These are phyloP conservation scores for Diaporthe amygdali DNA, from an alignment of 2,329 filamentous ascomycete genomes.

Conservation along the genomic window DNA sequence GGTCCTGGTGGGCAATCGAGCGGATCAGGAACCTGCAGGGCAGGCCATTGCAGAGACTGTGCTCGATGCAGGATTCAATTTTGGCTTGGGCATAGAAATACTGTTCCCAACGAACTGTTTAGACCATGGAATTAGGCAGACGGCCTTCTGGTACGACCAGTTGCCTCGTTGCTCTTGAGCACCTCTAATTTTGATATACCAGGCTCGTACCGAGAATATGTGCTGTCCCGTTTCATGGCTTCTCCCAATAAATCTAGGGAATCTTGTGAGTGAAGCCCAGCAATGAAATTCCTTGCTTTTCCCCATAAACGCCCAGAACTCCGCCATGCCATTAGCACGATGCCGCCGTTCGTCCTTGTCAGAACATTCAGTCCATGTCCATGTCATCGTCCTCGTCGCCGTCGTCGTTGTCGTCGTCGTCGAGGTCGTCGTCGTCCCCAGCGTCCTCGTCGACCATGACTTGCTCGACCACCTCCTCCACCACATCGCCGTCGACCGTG, in stretches of 20 bases:
- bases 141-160: neutral
- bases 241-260: constrained; percentile 9
- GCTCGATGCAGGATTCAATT: neutral
- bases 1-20: neutral
- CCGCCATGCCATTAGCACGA: constrained; percentile 18
- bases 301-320: constrained; percentile 32
- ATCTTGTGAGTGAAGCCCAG: constrained; percentile 16
- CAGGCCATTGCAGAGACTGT: neutral
- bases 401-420: constrained; percentile 40
- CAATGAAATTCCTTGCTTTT: constrained; percentile 31
- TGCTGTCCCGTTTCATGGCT: neutral
- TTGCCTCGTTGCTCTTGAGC: neutral
- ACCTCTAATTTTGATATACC: neutral
- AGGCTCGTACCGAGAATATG: neutral
- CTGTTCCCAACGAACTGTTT: neutral
- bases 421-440: constrained; percentile 32
- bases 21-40: neutral
- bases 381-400: constrained; percentile 44
- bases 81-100: neutral
- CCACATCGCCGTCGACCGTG: constrained; percentile 45
- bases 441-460: constrained; percentile 35
- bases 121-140: neutral
- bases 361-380: constrained; percentile 46
- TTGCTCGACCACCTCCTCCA: constrained; percentile 32
- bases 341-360: neutral